These are phyloP conservation scores for Penicillium sp. DNA, from an alignment of 2,329 filamentous ascomycete genomes.

Conservation along the genomic window DNA sequence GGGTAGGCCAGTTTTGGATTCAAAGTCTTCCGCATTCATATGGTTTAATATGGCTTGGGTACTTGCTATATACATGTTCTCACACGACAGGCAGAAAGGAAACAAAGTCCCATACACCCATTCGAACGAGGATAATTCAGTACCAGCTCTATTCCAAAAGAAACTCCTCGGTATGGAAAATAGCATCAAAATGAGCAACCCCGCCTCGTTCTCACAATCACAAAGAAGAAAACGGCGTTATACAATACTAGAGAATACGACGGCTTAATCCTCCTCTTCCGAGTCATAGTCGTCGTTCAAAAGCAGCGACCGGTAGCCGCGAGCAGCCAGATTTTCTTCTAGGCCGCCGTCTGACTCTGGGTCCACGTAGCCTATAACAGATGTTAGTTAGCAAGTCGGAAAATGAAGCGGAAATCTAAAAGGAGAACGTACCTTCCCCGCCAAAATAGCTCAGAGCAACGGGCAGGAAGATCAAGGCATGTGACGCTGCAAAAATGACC, in stretches of 20 bases:
- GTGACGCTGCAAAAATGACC: conserved; percentile 80
- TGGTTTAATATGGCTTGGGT: not conserved
- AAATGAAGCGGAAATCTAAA: not conserved
- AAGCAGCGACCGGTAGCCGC: conserved; percentile 72
- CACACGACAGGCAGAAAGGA: not conserved
- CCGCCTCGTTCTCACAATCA: not conserved
- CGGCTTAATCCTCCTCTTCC: conserved; percentile 53
- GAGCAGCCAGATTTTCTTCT: conserved; percentile 79
- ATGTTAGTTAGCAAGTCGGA: not conserved
- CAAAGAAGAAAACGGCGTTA: not conserved
- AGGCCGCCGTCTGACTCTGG: conserved; percentile 82
- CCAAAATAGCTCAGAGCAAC: conserved; percentile 83
- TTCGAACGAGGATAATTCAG: not conserved
- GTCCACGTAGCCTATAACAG: conserved; percentile 68
- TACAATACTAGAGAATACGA: not conserved
- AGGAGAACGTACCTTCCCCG: conserved; percentile 62
- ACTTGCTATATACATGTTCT: not conserved
- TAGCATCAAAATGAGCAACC: not conserved
- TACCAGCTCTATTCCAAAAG: not conserved
- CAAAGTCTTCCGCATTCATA: not conserved
- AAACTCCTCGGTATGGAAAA: not conserved
- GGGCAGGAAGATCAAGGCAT: conserved; percentile 87
- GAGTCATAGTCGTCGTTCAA: conserved; percentile 68
- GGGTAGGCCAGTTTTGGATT: not conserved
- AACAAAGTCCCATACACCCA: not conserved